These are phyloP conservation scores for Talaromyces piceae DNA, from an alignment of 2,329 filamentous ascomycete species.

Conservation along the genomic window DNA sequence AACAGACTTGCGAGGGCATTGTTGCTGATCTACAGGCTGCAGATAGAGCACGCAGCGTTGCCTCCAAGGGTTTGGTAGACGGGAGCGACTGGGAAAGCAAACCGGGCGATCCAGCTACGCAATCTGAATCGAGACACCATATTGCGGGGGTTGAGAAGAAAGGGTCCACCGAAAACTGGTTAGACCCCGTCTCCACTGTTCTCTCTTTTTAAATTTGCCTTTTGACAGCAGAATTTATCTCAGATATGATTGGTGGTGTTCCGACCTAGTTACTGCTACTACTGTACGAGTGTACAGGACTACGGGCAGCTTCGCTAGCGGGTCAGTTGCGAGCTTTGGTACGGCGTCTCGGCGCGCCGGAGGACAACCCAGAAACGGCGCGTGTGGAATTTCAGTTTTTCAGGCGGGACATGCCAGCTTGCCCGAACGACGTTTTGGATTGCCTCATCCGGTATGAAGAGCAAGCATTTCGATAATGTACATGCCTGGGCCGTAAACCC, in stretches of 20 bases:
- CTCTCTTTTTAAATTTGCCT: background rate
- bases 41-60: background rate
- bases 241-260: background rate
- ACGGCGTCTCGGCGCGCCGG: background rate
- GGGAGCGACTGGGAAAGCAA: background rate
- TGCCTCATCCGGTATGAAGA: too few species aligned
- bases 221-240: background rate
- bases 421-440: background rate
- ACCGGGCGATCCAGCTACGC: background rate
- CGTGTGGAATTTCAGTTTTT: background rate
- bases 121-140: background rate
- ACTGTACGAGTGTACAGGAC: too few species aligned
- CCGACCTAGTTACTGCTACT: background rate
- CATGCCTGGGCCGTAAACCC: too few species aligned
- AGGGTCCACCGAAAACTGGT: background rate
- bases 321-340: background rate
- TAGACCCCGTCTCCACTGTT: background rate
- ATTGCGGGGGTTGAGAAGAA: background rate
- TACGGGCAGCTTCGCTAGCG: background rate
- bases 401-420: too few species aligned
- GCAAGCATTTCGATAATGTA: too few species aligned
- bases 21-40: background rate
- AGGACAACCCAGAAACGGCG: background rate
- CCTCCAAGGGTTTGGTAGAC: background rate
- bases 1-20: background rate